Base-by-base conservation (phyloP, 495 filamentous ascomycete genomes). In the Aspergillus mulundensis region DNA sequence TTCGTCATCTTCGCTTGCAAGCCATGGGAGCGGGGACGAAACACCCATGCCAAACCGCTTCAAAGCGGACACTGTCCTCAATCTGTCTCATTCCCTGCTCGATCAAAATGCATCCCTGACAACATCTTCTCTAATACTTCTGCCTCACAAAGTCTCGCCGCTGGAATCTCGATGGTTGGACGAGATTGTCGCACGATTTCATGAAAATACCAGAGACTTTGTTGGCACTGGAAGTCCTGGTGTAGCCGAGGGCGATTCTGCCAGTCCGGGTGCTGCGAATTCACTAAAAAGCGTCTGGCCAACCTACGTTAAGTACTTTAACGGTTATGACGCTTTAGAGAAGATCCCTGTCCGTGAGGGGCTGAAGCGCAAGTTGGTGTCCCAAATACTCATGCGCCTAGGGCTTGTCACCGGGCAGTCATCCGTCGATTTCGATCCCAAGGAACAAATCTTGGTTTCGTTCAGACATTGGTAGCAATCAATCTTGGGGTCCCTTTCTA, bases 291-390 rank as follows among this genome's bases (percentile, higher is more conserved):
- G 70, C 21, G 69, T 76, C 24, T 84, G 82, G 78, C 79, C 81
- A 6, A 69, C 66, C 7, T 73, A 84, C 46, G 58, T 86, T 61
- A 88, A 87, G 66, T 95, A 96, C 69, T 89, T 97, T 59, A 92
- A 97, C 70, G 94, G 94, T 1, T 77, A 78, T 42, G 84, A 89
- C 67, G 90, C 93, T 5, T 71, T 98, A 38, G 94, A 98, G 74
- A 87, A 92, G 67, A 88, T 97, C 63, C 78, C 84, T 0, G 78
- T 91, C 11, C 78, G 84, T 34, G 91, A 97, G 74, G 85, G 84
- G 10, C 77, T 95, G 72, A 95, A 92, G 75, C 77, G 91, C 42
- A 95, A 92, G 72, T 82, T 85, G 56, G 86, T 89, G 14, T 88
- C 85, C 81, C 82, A 79, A 57, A 70, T 93, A n/a, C 69, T 78